Evolutionary conservation across 192 early-diverging fungal species (phyloP), one percentile per base, ranked within the genome.

Genomic region (Tieghemiomyces parasiticus): DNA sequence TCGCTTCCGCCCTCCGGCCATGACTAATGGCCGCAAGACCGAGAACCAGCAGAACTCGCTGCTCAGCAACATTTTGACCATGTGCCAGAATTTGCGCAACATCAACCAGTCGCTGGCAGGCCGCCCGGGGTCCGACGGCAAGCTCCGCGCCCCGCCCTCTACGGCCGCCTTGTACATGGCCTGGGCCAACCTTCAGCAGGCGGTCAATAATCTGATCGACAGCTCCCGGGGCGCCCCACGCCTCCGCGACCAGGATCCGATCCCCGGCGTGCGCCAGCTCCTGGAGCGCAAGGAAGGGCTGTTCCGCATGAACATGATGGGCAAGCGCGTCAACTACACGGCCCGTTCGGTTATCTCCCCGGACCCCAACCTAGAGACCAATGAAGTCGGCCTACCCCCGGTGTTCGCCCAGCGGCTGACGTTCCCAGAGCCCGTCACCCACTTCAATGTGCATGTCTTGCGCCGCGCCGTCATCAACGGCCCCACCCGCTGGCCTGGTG

Each of bases 291-390:
- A 99, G 78, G 91, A 97, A 67, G 96, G 96, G 63, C 74, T 99
- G 54, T 97, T 99, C 77, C 80, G 96, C 53, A 95, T 92, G 77
- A 93, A 99, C 72, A 95, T 99, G 93, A 99, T 99, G 96, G 96
- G 96, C 56, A 99, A 99, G 75, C 88, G 96, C 65, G 96, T 99
- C 73, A 99, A 99, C 78, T 97, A 87, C 67, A 92, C 96, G 3
- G 96, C 95, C 9, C 87, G 96, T 52, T 89, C 86, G 47, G 96
- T 99, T 55, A 99, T 99, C 67, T 89, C 87, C 59, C 96, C 96
- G 13, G 96, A 99, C 68, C 92, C 92, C 10, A 92, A 94, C 65
- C 88, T 99, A 53, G 95, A 99, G 63, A 96, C 94, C 2, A 86
- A 83, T 65, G 95, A 99, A 74, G 93, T 99, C 54, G 95, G 95